Conservation (phyloP, 2,329 filamentous ascomycete species). For the Paecilomyces fulvus region DNA sequence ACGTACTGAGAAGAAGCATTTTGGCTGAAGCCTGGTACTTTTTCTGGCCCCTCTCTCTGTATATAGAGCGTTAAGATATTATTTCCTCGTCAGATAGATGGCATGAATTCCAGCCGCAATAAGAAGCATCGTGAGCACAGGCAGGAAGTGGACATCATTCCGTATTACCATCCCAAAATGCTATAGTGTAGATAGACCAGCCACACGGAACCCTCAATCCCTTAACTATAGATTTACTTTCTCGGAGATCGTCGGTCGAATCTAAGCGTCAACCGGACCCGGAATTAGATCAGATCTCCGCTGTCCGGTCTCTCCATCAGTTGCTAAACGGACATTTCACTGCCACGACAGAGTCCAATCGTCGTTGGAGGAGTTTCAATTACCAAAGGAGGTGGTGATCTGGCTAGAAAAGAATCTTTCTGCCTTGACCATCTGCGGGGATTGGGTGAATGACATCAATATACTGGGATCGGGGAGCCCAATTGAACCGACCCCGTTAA, state of each 20-base stretch:
- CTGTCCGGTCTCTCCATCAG: neutral
- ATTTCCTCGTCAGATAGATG: too few species aligned
- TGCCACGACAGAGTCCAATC: neutral
- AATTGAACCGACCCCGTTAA: neutral
- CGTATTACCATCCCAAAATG: too few species aligned
- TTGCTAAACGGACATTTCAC: too few species aligned
- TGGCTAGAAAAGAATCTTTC: neutral
- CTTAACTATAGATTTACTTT: neutral
- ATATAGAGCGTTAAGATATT: too few species aligned
- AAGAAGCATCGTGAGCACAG: too few species aligned
- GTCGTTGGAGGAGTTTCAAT: neutral
- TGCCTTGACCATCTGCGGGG: neutral
- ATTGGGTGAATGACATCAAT: neutral
- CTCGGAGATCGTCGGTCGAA: neutral
- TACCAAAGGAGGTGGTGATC: neutral
- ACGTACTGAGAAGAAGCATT: neutral
- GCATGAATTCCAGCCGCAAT: too few species aligned
- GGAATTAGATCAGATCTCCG: neutral
- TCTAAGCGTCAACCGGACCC: neutral
- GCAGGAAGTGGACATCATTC: too few species aligned
- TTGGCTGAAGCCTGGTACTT: too few species aligned
- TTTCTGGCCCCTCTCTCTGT: too few species aligned
- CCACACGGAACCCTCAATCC: neutral
- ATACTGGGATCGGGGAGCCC: neutral
- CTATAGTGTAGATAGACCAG: neutral